Evolutionary conservation across 75 land plant genomes (phyloP).

Genomic region (Picea glauca): DNA sequence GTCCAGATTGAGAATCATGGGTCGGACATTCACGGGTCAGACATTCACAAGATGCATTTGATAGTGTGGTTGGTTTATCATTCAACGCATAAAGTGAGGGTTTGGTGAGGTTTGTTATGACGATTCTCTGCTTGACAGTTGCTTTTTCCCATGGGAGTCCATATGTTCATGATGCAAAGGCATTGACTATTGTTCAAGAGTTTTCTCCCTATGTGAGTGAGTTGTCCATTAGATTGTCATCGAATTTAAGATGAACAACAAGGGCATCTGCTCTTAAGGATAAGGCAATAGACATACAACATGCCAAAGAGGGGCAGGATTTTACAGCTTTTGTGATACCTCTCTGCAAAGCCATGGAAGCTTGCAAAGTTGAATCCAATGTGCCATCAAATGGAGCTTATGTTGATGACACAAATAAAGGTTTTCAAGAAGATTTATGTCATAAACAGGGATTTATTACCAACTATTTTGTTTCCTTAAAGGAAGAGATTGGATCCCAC

Average conservation of each 20-base stretch:
- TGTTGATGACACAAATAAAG: conserved; percentile 12
- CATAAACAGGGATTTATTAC: conserved; percentile 40
- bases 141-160: no score
- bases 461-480: conserved; percentile 37
- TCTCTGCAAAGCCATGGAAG: conserved; percentile 42
- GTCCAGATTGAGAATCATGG: no score
- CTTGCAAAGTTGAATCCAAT: conserved; percentile 21
- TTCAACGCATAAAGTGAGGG: no score
- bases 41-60: no score
- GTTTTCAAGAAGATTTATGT: no score
- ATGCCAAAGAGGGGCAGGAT: conserved; percentile 35
- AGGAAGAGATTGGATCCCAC: conserved; percentile 24
- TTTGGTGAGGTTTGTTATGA: no score
- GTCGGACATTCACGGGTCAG: no score
- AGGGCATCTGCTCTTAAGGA: no score
- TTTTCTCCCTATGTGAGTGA: conserved; percentile 70
- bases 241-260: conserved; percentile 16
- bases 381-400: background rate
- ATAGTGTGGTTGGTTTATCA: no score
- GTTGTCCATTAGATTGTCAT: conserved; percentile 28
- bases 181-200: conserved; percentile 28
- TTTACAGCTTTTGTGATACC: conserved; percentile 57
- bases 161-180: conserved; percentile 18
- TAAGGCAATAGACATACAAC: no score
- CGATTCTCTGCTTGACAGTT: no score